phyloP scores from a whole-genome alignment of 2,329 filamentous ascomycete genomes.

The Penicillium hesseltinei region DNA sequence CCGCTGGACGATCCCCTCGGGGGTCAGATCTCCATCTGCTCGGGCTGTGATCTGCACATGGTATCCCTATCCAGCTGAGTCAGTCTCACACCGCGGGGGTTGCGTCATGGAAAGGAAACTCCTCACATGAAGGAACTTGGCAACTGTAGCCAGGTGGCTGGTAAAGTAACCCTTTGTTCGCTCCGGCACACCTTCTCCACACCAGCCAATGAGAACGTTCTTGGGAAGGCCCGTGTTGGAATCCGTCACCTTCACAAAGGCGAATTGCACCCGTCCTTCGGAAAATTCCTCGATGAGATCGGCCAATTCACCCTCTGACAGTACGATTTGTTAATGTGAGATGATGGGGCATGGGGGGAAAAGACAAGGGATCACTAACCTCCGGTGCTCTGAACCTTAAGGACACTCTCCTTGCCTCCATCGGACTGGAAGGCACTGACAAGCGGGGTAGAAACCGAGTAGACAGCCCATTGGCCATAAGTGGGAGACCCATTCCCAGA shows the following conservation, averaged over 20 bases:
- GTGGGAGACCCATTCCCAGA: conserved; percentile 69
- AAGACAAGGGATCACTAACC: conserved; percentile 53
- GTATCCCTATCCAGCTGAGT: conserved; percentile 62
- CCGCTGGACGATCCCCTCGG: conserved; percentile 86
- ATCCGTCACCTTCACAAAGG: conserved; percentile 94
- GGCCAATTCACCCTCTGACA: conserved; percentile 78
- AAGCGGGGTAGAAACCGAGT: conserved; percentile 87
- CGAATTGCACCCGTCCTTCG: conserved; percentile 94
- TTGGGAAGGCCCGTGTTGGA: conserved; percentile 88
- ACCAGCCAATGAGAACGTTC: conserved; percentile 92
- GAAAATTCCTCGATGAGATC: conserved; percentile 95
- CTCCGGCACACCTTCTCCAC: conserved; percentile 96
- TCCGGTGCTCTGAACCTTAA: conserved; percentile 91
- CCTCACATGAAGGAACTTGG: conserved; percentile 79
- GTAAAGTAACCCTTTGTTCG: conserved; percentile 98
- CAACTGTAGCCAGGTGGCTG: conserved; percentile 83
- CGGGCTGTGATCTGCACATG: conserved; percentile 97
- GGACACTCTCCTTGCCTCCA: conserved; percentile 82
- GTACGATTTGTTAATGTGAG: neutral
- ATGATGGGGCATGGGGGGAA: neutral
- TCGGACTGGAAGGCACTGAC: conserved; percentile 88
- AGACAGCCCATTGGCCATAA: conserved; percentile 89
- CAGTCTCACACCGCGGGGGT: neutral
- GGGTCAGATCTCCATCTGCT: conserved; percentile 82
- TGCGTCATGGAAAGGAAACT: neutral